phyloP scores from a whole-genome alignment of 139 green algal species.

The Chlamydomonas schloesseri region DNA sequence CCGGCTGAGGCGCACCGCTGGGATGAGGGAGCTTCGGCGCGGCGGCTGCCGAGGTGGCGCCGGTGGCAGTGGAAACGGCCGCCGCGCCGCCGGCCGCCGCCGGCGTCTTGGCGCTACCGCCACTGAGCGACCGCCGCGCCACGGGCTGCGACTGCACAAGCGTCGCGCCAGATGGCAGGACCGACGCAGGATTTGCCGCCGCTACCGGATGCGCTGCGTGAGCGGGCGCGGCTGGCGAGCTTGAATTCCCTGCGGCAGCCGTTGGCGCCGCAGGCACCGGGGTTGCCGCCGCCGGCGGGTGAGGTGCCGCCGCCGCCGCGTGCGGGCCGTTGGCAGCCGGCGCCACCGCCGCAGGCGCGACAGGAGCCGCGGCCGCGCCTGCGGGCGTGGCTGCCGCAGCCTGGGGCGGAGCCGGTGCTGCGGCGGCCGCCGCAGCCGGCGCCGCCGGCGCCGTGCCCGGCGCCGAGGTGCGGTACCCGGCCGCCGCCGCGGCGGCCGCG shows the following conservation, averaged over 20 bases:
- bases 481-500: not conserved
- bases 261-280: not conserved
- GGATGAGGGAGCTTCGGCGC: too few species aligned
- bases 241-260: not conserved
- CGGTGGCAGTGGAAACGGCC: not conserved
- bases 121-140: constrained; percentile 2
- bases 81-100: not conserved
- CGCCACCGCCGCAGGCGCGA: not conserved
- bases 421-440: not conserved
- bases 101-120: not conserved
- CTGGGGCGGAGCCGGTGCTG: not conserved
- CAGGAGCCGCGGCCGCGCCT: not conserved
- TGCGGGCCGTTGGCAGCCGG: not conserved
- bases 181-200: not conserved
- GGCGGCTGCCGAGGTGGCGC: not conserved
- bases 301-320: not conserved
- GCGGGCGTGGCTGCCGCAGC: too few species aligned
- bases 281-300: not conserved
- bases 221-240: constrained; percentile 1
- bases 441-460: not conserved
- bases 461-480: not conserved
- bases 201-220: constrained; percentile 17
- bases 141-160: constrained; percentile 28
- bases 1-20: too few species aligned
- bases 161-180: not conserved